Conservation (phyloP, 1,284 basidiomycete genomes). For the Pascua sp. region DNA sequence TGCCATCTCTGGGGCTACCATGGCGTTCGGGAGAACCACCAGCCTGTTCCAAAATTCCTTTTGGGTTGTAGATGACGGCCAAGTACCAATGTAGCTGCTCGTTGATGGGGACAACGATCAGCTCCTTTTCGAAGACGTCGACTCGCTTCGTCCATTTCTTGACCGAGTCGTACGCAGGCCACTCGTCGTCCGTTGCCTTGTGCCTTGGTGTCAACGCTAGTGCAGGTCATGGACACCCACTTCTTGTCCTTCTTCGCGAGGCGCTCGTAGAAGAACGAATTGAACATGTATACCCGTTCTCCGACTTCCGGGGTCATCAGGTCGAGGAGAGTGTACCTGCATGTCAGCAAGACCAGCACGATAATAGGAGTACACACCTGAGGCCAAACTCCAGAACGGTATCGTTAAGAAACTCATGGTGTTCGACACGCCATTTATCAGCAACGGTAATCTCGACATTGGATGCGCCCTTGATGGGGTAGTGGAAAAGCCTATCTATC, state of each 20-base stretch:
- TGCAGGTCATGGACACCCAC: slow-evolving; percentile 50
- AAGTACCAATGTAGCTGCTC: slow-evolving; percentile 98
- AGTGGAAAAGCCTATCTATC: slow-evolving; percentile 64
- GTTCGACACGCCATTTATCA: slow-evolving; percentile 69
- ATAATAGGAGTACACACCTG: slow-evolving; percentile 58
- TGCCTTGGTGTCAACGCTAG: slow-evolving; percentile 14
- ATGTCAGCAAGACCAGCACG: not conserved
- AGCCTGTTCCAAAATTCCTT: not conserved
- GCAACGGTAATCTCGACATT: slow-evolving; percentile 72
- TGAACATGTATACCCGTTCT: slow-evolving; percentile 69
- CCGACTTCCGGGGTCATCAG: not conserved
- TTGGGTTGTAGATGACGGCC: slow-evolving; percentile 83
- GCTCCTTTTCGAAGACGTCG: slow-evolving; percentile 86
- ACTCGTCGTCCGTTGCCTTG: slow-evolving; percentile 14
- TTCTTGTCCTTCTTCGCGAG: slow-evolving; percentile 62
- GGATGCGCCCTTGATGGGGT: slow-evolving; percentile 65
- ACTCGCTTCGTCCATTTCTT: slow-evolving; percentile 85
- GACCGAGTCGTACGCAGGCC: slow-evolving; percentile 73
- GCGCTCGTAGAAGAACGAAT: slow-evolving; percentile 96
- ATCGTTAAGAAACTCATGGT: slow-evolving; percentile 87
- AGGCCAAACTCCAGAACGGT: slow-evolving; percentile 93
- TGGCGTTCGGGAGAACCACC: too few relatives aligned
- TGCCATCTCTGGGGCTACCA: too few relatives aligned
- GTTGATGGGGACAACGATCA: slow-evolving; percentile 92
- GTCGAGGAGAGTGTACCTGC: not conserved